phyloP scores from a whole-genome alignment of 2,329 filamentous ascomycete genomes.

The Claviceps sp. region DNA sequence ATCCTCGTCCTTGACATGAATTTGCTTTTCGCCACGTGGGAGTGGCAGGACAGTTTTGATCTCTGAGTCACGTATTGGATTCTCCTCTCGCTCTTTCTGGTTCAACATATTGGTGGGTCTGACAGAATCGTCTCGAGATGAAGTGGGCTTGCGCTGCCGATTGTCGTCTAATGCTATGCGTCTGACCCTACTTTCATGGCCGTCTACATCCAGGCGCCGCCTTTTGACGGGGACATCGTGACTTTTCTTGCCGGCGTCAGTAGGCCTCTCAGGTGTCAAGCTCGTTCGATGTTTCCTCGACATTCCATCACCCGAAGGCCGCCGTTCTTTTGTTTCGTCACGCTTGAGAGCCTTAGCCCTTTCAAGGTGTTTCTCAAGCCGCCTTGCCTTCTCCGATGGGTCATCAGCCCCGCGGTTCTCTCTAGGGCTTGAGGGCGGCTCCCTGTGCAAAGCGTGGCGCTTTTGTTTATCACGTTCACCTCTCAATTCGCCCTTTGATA shows the following conservation, averaged over 20 bases:
- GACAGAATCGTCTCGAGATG: slow-evolving; percentile 25
- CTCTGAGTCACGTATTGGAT: slow-evolving; percentile 17
- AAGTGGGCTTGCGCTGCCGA: slow-evolving; percentile 28
- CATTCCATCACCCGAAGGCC: slow-evolving; percentile 33
- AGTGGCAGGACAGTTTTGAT: slow-evolving; percentile 27
- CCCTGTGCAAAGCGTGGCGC: slow-evolving; percentile 31
- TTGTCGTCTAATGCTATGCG: slow-evolving; percentile 32
- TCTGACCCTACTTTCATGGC: slow-evolving; percentile 34
- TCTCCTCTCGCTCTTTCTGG: slow-evolving; percentile 30
- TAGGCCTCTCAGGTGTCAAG: slow-evolving; percentile 41
- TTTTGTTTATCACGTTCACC: slow-evolving; percentile 45
- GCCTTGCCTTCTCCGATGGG: slow-evolving; percentile 32
- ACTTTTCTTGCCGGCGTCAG: slow-evolving; percentile 38
- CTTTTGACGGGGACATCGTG: slow-evolving; percentile 39
- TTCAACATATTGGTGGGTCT: slow-evolving; percentile 20
- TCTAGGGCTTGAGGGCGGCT: slow-evolving; percentile 38
- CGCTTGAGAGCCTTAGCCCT: slow-evolving; percentile 47
- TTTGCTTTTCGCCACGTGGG: slow-evolving; percentile 31
- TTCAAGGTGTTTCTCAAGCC: slow-evolving; percentile 43
- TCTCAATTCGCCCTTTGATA: slow-evolving; percentile 49
- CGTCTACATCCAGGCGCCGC: slow-evolving; percentile 41
- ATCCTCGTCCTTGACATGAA: slow-evolving; percentile 46
- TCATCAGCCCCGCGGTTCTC: slow-evolving; percentile 35
- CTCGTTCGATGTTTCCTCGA: slow-evolving; percentile 47
- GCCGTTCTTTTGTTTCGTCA: slow-evolving; percentile 44